Evolutionary conservation across 139 green algal genomes (phyloP).

Genomic region (Coccomyxa sp.): DNA sequence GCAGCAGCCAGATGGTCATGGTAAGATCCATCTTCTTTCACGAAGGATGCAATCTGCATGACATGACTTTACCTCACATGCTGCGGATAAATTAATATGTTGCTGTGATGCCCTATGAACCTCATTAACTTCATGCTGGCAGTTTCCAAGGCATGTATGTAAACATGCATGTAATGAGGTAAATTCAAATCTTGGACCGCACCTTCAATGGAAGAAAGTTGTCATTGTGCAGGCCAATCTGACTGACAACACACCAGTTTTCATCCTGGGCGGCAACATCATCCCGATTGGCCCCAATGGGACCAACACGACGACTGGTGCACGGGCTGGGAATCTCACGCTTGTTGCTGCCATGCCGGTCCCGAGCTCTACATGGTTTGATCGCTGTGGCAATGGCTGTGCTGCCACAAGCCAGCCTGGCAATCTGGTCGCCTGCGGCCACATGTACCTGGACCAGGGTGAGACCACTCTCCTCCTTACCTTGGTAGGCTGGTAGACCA

Average conservation of each 20-base stretch:
- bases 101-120: too few species aligned
- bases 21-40: neutral
- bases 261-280: constrained; percentile 38
- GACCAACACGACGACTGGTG: constrained; percentile 4
- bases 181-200: too few species aligned
- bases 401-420: neutral
- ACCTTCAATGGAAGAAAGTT: neutral
- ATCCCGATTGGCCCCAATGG: constrained; percentile 34
- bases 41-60: too few species aligned
- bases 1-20: neutral
- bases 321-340: neutral
- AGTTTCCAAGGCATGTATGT: too few species aligned
- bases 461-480: neutral
- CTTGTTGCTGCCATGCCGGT: neutral
- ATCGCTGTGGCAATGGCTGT: neutral
- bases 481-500: neutral
- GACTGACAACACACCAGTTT: constrained; percentile 14
- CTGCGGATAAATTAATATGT: too few species aligned
- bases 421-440: neutral
- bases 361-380: neutral
- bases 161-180: too few species aligned
- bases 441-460: constrained; percentile 8
- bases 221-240: neutral
- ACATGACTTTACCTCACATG: too few species aligned
- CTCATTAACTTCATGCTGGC: too few species aligned